Evolutionary conservation across 345 rosid genomes (phyloP).

Genomic region (Hevea brasiliensis): DNA sequence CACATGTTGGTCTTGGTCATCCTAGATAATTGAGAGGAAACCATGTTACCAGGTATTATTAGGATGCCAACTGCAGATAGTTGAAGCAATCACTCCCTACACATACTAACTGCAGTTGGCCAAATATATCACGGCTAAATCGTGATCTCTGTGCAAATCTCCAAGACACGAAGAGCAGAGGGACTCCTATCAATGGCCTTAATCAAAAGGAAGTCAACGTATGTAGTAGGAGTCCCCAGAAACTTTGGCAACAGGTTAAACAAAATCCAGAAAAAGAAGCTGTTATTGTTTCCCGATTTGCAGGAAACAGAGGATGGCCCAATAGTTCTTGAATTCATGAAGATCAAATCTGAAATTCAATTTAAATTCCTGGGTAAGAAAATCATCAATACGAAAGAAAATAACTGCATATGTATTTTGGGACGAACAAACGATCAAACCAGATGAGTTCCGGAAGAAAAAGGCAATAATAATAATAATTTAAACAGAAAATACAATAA

Average conservation of each 20-base stretch:
- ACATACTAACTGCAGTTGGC: conserved; percentile 29
- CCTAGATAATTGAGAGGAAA: conserved; percentile 48
- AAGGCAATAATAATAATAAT: too few species aligned
- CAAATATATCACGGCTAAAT: conserved; percentile 12
- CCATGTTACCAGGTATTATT: conserved; percentile 42
- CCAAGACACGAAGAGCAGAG: conserved; percentile 20
- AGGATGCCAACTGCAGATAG: conserved; percentile 30
- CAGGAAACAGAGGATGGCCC: conserved; percentile 88
- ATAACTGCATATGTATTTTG: too few species aligned
- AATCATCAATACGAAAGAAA: background rate
- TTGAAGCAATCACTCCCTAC: conserved; percentile 3
- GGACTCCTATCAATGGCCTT: conserved; percentile 50
- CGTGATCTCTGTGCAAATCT: conserved; percentile 20
- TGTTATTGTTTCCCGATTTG: conserved; percentile 82
- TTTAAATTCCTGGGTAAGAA: background rate
- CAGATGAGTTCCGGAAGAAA: too few species aligned
- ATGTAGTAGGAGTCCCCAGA: conserved; percentile 51
- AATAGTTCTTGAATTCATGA: conserved; percentile 75
- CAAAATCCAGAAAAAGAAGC: conserved; percentile 70
- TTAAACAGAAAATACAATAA: too few species aligned
- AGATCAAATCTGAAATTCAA: conserved; percentile 61
- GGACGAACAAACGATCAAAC: too few species aligned
- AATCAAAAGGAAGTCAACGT: conserved; percentile 51
- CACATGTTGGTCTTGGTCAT: conserved; percentile 25
- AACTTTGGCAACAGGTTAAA: conserved; percentile 73